Evolutionary conservation across 768 basidiomycete species (phyloP).

Genomic region (Amanita rimosa): DNA sequence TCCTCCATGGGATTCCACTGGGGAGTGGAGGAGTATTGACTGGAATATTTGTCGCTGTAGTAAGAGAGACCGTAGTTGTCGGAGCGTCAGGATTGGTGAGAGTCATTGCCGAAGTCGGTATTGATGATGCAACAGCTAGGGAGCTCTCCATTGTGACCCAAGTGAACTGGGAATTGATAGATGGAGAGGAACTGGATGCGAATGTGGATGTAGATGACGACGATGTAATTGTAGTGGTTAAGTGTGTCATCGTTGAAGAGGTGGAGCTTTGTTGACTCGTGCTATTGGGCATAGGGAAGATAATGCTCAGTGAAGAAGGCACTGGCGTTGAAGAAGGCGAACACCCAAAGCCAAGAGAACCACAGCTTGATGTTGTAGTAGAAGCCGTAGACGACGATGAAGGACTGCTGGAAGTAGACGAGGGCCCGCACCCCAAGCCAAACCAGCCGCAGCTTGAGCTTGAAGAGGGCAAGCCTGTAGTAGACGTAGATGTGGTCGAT

Average conservation of each 20-base stretch:
- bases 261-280: conserved; percentile 7
- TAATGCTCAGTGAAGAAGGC: conserved; percentile 7
- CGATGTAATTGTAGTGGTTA: background rate
- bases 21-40: conserved; percentile 35
- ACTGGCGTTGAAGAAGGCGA: background rate
- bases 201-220: conserved; percentile 5
- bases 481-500: background rate
- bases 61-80: conserved; percentile 21
- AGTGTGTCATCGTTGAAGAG: conserved; percentile 11
- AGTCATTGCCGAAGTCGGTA: conserved; percentile 16
- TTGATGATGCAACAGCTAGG: conserved; percentile 24
- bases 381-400: background rate
- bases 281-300: conserved; percentile 11
- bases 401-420: no score
- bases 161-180: conserved; percentile 28
- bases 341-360: background rate
- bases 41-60: conserved; percentile 15
- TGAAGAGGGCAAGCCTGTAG: background rate
- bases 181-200: background rate
- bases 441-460: no score
- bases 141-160: conserved; percentile 34
- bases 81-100: conserved; percentile 34
- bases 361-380: background rate
- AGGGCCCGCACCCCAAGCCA: no score
- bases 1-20: conserved; percentile 44